Evolutionary conservation across 1,284 basidiomycete species (phyloP), one percentile per base, ranked within the genome.

Genomic region (Paramarasmius palmivorus): DNA sequence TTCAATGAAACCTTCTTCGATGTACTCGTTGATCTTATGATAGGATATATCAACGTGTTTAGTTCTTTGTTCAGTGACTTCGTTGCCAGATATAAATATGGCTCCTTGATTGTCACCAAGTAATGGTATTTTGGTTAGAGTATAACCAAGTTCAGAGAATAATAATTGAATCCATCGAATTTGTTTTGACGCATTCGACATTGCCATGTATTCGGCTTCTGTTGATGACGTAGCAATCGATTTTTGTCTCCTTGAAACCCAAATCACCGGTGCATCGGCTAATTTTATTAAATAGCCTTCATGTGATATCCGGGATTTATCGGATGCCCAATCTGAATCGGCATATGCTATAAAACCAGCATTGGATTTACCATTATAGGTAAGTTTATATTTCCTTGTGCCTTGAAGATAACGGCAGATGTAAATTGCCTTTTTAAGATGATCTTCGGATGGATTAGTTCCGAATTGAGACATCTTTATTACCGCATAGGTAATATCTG

Each of bases 21-120:
- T 61, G 8, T 47, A 49, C 35, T 75, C 68, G 0, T 69, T 64
- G 22, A 76, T 61, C 45, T 61, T 70, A 54, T 75, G 75, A 54
- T 70, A 66, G 1, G 53, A 51, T 42, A 75, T 64, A 50, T 76
- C 67, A 46, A 78, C 74, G 57, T 79, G 77, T 58, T 77, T 77
- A 6, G 70, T 63, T 0, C 67, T 52, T 3, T 51, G 20, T 35
- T 68, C 61, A n/a, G 49, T 51, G 1, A 66, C 57, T 4, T 70
- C 64, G 46, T 73, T 72, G 1, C 50, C 37, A 1, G 65, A 62
- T 4, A 75, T 55, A 23, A 60, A 57, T 8, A 77, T 65, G 0
- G 72, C 59, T 1, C 69, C 64, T 50, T 72, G 62, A 53, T 77
- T 78, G 58, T 78, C 71, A 14, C 60, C 59, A 57, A 53, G 60